A percentile compares a stretch with the other conserved stretches of the same genome.
Conservation (phyloP, 495 filamentous ascomycete genomes). For the Xylaria sp. region DNA sequence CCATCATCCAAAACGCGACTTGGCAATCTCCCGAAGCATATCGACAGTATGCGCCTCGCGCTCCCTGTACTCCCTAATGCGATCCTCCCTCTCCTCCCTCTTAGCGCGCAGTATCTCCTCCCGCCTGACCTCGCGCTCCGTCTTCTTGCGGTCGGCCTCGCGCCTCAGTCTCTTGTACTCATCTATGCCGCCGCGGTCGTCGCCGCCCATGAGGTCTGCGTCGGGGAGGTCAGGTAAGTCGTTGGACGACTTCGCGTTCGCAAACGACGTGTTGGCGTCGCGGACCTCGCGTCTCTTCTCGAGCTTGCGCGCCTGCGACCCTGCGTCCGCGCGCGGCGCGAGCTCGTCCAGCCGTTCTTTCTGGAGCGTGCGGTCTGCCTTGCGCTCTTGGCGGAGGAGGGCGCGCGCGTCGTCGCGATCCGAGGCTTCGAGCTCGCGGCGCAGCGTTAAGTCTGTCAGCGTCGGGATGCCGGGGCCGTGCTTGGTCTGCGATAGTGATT, state of each 20-base stretch:
- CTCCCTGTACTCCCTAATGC: slow-evolving; percentile 58
- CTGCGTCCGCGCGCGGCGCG: slow-evolving; percentile 81
- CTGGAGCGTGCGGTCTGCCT: slow-evolving; percentile 65
- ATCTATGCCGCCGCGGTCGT: slow-evolving; percentile 62
- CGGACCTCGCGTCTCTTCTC: slow-evolving; percentile 75
- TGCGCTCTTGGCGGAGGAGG: slow-evolving; percentile 65
- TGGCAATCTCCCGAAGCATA: slow-evolving; percentile 68
- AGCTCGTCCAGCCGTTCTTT: slow-evolving; percentile 78
- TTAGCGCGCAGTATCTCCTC: slow-evolving; percentile 68
- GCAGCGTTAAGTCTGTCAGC: slow-evolving; percentile 74
- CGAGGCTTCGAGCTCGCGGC: slow-evolving; percentile 57
- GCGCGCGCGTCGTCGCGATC: slow-evolving; percentile 59
- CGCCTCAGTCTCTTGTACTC: slow-evolving; percentile 63
- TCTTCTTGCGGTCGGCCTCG: slow-evolving; percentile 63
- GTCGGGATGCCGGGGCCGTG: slow-evolving; percentile 78
- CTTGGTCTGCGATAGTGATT: slow-evolving; percentile 25
- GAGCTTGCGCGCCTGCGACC: slow-evolving; percentile 81
- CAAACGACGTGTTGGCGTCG: slow-evolving; percentile 64
- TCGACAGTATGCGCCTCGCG: slow-evolving; percentile 73
- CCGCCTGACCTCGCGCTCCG: slow-evolving; percentile 68
- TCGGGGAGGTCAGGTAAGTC: slow-evolving; percentile 62
- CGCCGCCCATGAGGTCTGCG: slow-evolving; percentile 67
- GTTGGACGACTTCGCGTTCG: slow-evolving; percentile 54
- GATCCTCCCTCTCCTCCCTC: slow-evolving; percentile 69
- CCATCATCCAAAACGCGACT: slow-evolving; percentile 60